A percentile compares a stretch with the other conserved stretches of the same genome.
Evolutionary conservation across 768 basidiomycete species (phyloP).

Genomic region (Filobasidium floriforme): DNA sequence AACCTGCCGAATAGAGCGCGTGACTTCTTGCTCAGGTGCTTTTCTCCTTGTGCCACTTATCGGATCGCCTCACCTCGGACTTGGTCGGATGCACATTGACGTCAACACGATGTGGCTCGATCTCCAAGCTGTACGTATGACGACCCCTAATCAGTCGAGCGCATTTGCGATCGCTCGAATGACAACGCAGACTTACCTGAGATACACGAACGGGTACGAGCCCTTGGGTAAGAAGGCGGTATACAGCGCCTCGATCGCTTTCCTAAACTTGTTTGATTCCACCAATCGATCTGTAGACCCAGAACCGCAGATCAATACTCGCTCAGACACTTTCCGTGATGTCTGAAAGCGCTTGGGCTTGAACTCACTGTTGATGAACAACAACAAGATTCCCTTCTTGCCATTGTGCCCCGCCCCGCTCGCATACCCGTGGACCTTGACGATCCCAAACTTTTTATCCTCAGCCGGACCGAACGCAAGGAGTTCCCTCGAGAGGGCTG

Average conservation of each 20-base stretch:
- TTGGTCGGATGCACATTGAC: constrained; percentile 99
- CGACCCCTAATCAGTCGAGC: constrained; percentile 3
- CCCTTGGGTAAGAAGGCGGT: constrained; percentile 80
- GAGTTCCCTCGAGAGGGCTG: constrained; percentile 70
- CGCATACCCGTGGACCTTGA: constrained; percentile 67
- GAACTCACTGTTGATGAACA: constrained; percentile 88
- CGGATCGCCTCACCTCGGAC: constrained; percentile 56
- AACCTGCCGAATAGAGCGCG: constrained; percentile 41
- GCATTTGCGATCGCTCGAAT: neutral
- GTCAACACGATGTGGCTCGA: constrained; percentile 81
- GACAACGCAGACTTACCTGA: constrained; percentile 56
- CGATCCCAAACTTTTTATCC: constrained; percentile 49
- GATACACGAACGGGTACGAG: constrained; percentile 79
- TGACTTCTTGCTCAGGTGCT: neutral
- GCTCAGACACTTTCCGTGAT: neutral
- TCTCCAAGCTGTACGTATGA: constrained; percentile 55
- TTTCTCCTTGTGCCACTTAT: neutral
- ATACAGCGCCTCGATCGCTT: constrained; percentile 79
- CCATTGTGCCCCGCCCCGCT: constrained; percentile 83
- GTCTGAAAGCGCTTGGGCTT: neutral
- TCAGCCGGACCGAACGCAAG: constrained; percentile 40
- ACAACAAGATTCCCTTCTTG: constrained; percentile 72
- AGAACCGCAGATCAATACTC: neutral
- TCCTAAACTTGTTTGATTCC: constrained; percentile 76
- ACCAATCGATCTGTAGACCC: constrained; percentile 69